A percentile compares a stretch with the other conserved stretches of the same genome.
phyloP scores from a whole-genome alignment of 805 yeast species.

The Candida vartiovaarae region DNA sequence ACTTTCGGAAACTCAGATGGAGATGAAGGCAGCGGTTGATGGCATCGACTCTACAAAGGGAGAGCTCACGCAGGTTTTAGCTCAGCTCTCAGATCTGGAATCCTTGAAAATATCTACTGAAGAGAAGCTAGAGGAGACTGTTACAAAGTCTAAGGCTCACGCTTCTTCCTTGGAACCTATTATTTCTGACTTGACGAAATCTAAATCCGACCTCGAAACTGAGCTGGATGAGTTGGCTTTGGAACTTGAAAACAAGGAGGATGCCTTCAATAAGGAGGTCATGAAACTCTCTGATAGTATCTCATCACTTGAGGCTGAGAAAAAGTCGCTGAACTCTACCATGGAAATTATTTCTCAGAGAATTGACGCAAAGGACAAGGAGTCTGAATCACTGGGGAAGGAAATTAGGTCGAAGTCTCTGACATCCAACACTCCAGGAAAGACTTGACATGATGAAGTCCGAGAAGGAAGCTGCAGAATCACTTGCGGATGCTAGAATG shows the following conservation, averaged over 20 bases:
- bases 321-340: constrained; percentile 26
- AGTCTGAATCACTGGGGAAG: constrained; percentile 13
- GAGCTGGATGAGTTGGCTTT: constrained; percentile 22
- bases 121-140: not conserved
- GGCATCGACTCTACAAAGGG: not conserved
- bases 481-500: not conserved
- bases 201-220: constrained; percentile 10
- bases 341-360: constrained; percentile 28
- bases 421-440: constrained; percentile 7
- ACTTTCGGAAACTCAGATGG: not conserved
- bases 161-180: not conserved
- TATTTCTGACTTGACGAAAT: constrained; percentile 3
- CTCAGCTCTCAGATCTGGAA: not conserved
- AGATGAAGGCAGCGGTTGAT: not conserved
- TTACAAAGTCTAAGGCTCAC: not conserved
- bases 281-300: constrained; percentile 21
- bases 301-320: constrained; percentile 25
- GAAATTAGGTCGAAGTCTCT: constrained; percentile 7
- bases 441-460: not conserved
- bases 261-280: constrained; percentile 21
- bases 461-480: constrained; percentile 2
- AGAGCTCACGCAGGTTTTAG: not conserved
- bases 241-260: constrained; percentile 24
- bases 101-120: not conserved
- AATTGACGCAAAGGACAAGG: constrained; percentile 23